Conservation (phyloP, 2,329 filamentous ascomycete species). For the Cordyceps militaris region DNA sequence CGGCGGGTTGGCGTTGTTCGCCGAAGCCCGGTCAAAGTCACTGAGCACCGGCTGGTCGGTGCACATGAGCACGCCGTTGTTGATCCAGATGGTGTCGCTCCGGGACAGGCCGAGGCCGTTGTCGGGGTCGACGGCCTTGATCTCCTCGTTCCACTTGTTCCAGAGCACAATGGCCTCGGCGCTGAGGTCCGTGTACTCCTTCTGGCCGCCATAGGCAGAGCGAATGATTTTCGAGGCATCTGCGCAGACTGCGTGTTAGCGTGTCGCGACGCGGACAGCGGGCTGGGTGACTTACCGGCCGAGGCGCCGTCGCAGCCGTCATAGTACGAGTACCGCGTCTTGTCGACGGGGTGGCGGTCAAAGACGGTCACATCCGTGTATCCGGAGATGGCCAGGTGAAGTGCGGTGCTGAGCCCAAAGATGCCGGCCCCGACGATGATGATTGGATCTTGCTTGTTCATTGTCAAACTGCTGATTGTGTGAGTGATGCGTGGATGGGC, state of each 20-base stretch:
- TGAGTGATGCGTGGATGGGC: neutral
- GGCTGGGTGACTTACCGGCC: slow-evolving; percentile 24
- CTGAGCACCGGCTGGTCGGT: neutral
- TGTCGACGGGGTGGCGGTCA: slow-evolving; percentile 37
- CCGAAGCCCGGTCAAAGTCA: neutral
- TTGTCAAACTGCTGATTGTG: neutral
- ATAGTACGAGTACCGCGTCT: slow-evolving; percentile 33
- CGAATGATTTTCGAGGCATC: slow-evolving; percentile 34
- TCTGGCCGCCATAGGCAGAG: slow-evolving; percentile 33
- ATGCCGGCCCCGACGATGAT: slow-evolving; percentile 8
- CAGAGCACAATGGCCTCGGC: slow-evolving; percentile 35
- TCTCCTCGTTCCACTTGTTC: slow-evolving; percentile 38
- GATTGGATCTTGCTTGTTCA: neutral
- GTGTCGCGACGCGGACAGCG: too few species aligned
- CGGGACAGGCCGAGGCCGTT: neutral
- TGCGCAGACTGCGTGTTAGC: neutral
- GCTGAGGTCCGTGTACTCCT: slow-evolving; percentile 39
- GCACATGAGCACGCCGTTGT: slow-evolving; percentile 25
- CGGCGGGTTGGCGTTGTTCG: neutral
- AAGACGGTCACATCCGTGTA: slow-evolving; percentile 41
- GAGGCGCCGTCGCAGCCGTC: slow-evolving; percentile 37
- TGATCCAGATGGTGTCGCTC: slow-evolving; percentile 25
- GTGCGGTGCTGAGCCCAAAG: slow-evolving; percentile 30
- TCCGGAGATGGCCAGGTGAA: slow-evolving; percentile 29
- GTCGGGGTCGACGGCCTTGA: slow-evolving; percentile 26